Base-by-base conservation (phyloP, 805 yeast genomes). In the Candida michaelii region DNA sequence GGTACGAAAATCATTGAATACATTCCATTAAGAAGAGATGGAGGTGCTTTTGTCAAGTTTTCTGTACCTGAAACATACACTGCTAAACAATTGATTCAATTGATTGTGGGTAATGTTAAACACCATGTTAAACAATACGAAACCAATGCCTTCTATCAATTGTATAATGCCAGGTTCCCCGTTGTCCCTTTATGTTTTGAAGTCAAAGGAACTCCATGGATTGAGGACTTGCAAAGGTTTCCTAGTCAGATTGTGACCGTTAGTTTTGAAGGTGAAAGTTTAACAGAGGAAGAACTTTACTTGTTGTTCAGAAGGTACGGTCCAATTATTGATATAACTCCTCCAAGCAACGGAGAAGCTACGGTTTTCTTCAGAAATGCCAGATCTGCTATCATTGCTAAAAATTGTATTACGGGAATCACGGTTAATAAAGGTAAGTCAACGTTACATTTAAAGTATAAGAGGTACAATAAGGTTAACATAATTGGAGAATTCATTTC, bases 121-220 rank as follows among this genome's bases (percentile, higher is more conserved):
- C 37, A 39, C 10, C 49, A 51, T 42, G 55, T 51, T 31, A 40
- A 34, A 17, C 39, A 37, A 18, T 43, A 42, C 25, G 31, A 42
- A 3, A 37, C 32, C 17, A 45, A 49, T 30, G 11, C 31, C 2
- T 25, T 36, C 17, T 25, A 6, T 12, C 33, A 39, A 18, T 23
- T 54, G 2, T 17, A 38, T 13, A 50, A 50, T 35, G 30, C 29
- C 3, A 4, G 56, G 1, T 52, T 46, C 33, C 53, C 50, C 13
- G 46, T 53, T 1, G 67, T 63, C 43, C 85, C 83, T 2, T 66
- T 69, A 45, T 83, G 76, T 40, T 83, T 73, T 55, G 82, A 85
- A 0, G 97, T 93, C 1, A 83, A 85, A 52, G 99, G 99, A 47
- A 71, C 77, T 1, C 99, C 99, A 0, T 91, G 97, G 97, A 85